Percentiles rank a stretch among this genome's conserved stretches.
Conservation (phyloP, 2,329 filamentous ascomycete species). For the Microdochium paspali region DNA sequence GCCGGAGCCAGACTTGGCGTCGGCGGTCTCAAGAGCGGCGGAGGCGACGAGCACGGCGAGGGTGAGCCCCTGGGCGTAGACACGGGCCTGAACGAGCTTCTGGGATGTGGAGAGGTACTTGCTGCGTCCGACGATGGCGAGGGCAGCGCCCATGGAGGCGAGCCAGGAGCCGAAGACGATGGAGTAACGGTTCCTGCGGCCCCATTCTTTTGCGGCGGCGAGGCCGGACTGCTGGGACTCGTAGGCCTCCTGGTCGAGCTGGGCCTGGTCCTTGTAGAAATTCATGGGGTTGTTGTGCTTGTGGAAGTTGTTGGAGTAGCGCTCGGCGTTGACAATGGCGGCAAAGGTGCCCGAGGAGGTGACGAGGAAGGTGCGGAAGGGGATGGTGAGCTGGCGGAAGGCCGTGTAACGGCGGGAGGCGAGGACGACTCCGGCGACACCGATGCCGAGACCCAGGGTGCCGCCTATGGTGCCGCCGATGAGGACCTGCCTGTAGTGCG, state of each 20-base stretch:
- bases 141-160: constrained; percentile 65
- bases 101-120: constrained; percentile 65
- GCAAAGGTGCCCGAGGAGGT: constrained; percentile 74
- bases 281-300: constrained; percentile 56
- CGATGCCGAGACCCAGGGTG: constrained; percentile 54
- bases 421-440: constrained; percentile 56
- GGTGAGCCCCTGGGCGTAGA: constrained; percentile 87
- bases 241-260: constrained; percentile 44
- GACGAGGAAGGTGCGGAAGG: constrained; percentile 84
- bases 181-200: constrained; percentile 71
- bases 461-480: constrained; percentile 73
- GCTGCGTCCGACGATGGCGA: constrained; percentile 69
- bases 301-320: constrained; percentile 56
- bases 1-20: constrained; percentile 66
- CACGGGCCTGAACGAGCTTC: constrained; percentile 89
- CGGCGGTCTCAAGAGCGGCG: constrained; percentile 70
- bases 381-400: constrained; percentile 75
- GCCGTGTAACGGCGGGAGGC: constrained; percentile 64
- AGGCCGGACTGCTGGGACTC: constrained; percentile 44
- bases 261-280: constrained; percentile 55
- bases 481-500: constrained; percentile 74
- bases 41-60: constrained; percentile 74
- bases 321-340: constrained; percentile 83
- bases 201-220: constrained; percentile 62
- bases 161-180: constrained; percentile 80